These are phyloP conservation scores for Scytalidium lignicola DNA, from an alignment of 2,329 filamentous ascomycete genomes.

Conservation along the genomic window DNA sequence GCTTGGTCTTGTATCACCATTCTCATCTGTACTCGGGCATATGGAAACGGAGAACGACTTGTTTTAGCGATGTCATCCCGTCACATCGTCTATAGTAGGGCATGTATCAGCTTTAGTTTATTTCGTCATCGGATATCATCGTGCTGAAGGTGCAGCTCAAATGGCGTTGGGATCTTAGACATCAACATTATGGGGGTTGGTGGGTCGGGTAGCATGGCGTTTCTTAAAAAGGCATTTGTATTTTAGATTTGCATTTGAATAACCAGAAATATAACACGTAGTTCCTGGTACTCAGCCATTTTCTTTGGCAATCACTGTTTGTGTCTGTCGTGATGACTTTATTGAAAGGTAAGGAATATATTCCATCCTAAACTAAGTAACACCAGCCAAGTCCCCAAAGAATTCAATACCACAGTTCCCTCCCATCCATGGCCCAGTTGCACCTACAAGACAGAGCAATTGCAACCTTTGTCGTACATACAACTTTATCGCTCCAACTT, in stretches of 20 bases:
- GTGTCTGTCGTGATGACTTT: neutral
- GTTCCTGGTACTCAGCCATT: neutral
- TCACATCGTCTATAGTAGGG: neutral
- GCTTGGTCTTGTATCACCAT: neutral
- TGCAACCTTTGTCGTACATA: no score
- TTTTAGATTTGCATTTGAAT: conserved; percentile 5
- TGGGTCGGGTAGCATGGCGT: conserved; percentile 6
- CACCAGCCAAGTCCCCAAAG: no score
- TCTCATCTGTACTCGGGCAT: neutral
- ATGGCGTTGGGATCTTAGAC: conserved; percentile 9
- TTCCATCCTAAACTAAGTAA: no score
- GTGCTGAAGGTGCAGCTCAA: neutral
- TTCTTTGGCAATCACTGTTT: neutral
- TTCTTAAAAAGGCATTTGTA: conserved; percentile 4
- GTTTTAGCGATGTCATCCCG: neutral
- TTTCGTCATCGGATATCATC: neutral
- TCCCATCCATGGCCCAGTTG: no score
- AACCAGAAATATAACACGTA: neutral
- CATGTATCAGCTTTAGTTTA: neutral
- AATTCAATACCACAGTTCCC: no score
- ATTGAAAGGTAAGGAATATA: no score
- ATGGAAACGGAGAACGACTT: neutral
- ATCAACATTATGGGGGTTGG: conserved; percentile 1
- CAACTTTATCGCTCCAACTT: no score
- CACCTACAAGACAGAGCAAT: no score